These are phyloP conservation scores for Cornus florida DNA, from an alignment of 148 eudicot species.

Conservation along the genomic window DNA sequence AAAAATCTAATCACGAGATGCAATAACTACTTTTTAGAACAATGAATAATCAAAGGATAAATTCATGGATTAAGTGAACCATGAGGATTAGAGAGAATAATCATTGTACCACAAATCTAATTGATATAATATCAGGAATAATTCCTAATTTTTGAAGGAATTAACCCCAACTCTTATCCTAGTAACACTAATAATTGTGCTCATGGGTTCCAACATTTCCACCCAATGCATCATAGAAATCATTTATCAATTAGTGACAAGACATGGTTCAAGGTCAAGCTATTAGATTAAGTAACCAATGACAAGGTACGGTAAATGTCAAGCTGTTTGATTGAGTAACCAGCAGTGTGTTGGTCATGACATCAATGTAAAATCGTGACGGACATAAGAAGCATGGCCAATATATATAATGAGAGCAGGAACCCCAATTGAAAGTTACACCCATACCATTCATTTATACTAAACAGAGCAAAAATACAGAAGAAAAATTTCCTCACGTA, in stretches of 20 bases:
- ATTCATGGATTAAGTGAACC: not conserved
- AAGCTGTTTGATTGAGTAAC: not conserved
- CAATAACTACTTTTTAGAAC: not conserved
- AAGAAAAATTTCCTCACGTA: too few relatives aligned
- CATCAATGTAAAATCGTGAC: not conserved
- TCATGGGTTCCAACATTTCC: not conserved
- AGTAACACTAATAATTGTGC: not conserved
- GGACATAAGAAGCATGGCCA: not conserved
- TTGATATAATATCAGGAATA: not conserved
- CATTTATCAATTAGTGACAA: too few relatives aligned
- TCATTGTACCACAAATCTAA: too few relatives aligned
- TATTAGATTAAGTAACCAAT: not conserved
- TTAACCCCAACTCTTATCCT: not conserved
- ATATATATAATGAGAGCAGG: not conserved
- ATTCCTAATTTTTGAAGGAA: too few relatives aligned
- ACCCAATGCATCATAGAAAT: not conserved
- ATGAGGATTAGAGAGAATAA: not conserved
- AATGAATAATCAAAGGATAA: too few relatives aligned
- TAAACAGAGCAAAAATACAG: not conserved
- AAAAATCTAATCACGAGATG: not conserved
- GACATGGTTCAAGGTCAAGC: not conserved
- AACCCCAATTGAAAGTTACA: not conserved
- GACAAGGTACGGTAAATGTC: not conserved
- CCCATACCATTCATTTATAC: too few relatives aligned
- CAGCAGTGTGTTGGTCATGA: not conserved